Evolutionary conservation across 345 rosid species (phyloP).

Genomic region (Acer saccharum): DNA sequence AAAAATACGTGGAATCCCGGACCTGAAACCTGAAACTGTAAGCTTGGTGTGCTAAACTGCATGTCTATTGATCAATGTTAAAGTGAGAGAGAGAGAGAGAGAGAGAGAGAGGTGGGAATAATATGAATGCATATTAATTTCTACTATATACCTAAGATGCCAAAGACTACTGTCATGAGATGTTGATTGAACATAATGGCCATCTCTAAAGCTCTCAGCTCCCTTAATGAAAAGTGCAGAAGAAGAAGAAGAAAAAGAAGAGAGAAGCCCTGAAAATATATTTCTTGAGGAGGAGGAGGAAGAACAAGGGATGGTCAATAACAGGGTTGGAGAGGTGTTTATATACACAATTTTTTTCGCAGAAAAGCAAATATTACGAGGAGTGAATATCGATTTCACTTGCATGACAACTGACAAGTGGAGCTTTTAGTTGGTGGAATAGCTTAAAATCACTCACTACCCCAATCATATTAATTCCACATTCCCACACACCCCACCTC

Average conservation of each 20-base stretch:
- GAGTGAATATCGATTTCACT: slow-evolving; percentile 34
- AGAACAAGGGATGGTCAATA: neutral
- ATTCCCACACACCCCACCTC: slow-evolving; percentile 18
- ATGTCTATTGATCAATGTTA: neutral
- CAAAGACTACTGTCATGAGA: slow-evolving; percentile 49
- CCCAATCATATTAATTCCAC: neutral
- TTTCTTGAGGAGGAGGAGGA: neutral
- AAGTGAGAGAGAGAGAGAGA: neutral
- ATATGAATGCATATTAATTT: neutral
- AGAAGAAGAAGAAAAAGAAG: neutral
- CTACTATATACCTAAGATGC: slow-evolving; percentile 59
- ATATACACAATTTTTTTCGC: slow-evolving; percentile 21
- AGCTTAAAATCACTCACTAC: slow-evolving; percentile 42
- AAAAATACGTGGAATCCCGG: no score
- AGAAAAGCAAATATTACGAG: slow-evolving; percentile 12
- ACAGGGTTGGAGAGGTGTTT: slow-evolving; percentile 23
- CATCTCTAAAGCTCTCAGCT: slow-evolving; percentile 27
- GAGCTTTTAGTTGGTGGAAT: slow-evolving; percentile 58
- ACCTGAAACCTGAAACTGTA: no score
- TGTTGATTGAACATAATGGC: slow-evolving; percentile 37
- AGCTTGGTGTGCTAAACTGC: neutral
- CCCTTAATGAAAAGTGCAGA: neutral
- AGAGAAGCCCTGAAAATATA: neutral
- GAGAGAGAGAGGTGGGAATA: neutral
- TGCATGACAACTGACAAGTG: slow-evolving; percentile 67